Conservation (phyloP, 208 protist genomes). For the Spongospora subterranea region DNA sequence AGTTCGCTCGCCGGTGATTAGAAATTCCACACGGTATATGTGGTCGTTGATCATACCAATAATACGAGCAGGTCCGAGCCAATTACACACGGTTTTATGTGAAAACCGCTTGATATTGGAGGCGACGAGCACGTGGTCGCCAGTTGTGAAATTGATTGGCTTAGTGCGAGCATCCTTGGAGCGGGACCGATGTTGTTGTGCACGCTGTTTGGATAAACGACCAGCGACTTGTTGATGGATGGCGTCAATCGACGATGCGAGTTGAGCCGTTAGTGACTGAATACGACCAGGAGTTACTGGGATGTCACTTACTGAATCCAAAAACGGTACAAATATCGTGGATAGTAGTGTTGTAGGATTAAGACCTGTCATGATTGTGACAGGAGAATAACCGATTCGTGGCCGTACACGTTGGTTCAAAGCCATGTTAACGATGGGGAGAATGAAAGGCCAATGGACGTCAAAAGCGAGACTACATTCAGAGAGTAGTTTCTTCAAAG, state of each 20-base stretch:
- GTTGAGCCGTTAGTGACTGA: background rate
- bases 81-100: background rate
- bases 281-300: background rate
- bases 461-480: background rate
- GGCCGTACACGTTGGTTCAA: background rate
- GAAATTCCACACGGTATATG: background rate
- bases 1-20: background rate
- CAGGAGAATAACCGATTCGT: background rate
- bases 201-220: background rate
- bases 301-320: background rate
- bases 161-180: background rate
- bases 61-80: background rate
- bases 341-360: background rate
- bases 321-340: background rate
- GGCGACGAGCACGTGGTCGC: background rate
- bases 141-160: background rate
- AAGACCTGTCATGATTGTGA: background rate
- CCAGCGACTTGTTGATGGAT: background rate
- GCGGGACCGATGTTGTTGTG: background rate
- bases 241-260: background rate
- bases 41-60: background rate
- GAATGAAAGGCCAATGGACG: background rate
- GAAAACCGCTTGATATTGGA: background rate
- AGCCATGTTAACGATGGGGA: background rate
- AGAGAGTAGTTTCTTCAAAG: constrained; percentile 5